Conservation (phyloP, 495 filamentous ascomycete genomes). For the Thermothielavioides terrestris region DNA sequence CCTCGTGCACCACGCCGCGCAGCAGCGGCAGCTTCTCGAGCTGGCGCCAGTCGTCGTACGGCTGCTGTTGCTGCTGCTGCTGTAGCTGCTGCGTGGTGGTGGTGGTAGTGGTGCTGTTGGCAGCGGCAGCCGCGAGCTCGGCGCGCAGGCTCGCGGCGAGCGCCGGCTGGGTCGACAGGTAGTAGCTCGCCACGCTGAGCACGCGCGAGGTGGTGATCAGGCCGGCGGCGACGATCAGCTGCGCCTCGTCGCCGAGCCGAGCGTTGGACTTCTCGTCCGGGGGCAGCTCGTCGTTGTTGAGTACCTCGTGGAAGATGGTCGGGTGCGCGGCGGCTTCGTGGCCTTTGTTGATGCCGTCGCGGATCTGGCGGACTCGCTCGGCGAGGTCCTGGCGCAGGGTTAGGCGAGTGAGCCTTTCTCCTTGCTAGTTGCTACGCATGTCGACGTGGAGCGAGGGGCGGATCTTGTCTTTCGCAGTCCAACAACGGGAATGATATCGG, state of each 20-base stretch:
- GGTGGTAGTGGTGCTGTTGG: too few species aligned
- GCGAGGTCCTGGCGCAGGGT: neutral
- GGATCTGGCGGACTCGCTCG: neutral
- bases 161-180: conserved; percentile 20
- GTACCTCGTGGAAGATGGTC: conserved; percentile 28
- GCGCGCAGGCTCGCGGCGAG: conserved; percentile 14
- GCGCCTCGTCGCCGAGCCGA: conserved; percentile 27
- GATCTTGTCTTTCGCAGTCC: neutral
- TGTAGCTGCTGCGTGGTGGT: too few species aligned
- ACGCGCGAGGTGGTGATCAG: conserved; percentile 22
- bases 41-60: conserved; percentile 19
- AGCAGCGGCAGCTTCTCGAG: conserved; percentile 44
- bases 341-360: conserved; percentile 2
- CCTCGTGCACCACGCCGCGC: conserved; percentile 37
- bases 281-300: conserved; percentile 19
- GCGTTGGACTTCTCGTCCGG: conserved; percentile 12
- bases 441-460: neutral
- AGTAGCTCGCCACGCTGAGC: conserved; percentile 20
- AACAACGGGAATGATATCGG: neutral
- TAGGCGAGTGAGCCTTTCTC: too few species aligned
- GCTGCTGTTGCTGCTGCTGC: too few species aligned
- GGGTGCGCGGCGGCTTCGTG: conserved; percentile 5
- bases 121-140: conserved; percentile 20
- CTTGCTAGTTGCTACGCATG: too few species aligned
- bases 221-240: conserved; percentile 20